Evolutionary conservation across 805 yeast genomes (phyloP).

Genomic region (Yarrowia sp.): DNA sequence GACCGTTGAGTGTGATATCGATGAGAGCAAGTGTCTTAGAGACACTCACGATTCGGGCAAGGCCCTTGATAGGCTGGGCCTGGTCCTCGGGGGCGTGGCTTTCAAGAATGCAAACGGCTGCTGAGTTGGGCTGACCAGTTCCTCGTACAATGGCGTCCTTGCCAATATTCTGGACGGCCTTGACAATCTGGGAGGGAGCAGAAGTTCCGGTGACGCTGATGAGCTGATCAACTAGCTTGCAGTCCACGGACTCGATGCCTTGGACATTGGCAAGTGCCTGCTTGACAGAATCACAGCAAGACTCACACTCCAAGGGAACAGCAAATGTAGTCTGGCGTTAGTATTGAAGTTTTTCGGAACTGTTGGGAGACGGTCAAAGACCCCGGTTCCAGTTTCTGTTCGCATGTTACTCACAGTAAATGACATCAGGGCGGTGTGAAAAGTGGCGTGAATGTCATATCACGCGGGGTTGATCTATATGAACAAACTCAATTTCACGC

Average conservation of each 20-base stretch:
- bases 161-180: conserved; percentile 67
- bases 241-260: conserved; percentile 46
- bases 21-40: conserved; percentile 53
- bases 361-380: background rate
- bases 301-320: conserved; percentile 76
- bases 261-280: conserved; percentile 49
- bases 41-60: conserved; percentile 78
- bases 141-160: conserved; percentile 91
- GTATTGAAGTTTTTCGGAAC: background rate
- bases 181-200: conserved; percentile 73
- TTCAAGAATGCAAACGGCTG: conserved; percentile 89
- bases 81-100: conserved; percentile 51
- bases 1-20: conserved; percentile 76
- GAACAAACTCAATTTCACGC: conserved; percentile 11
- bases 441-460: conserved; percentile 8
- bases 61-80: conserved; percentile 69
- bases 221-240: conserved; percentile 57
- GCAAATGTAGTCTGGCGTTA: conserved; percentile 64
- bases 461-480: conserved; percentile 10
- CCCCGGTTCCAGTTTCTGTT: conserved; percentile 16
- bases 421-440: conserved; percentile 5
- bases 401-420: conserved; percentile 17
- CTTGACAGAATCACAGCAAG: conserved; percentile 61
- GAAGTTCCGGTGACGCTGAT: conserved; percentile 65
- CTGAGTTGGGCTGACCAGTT: conserved; percentile 78